These are phyloP conservation scores for Atkinsonella texensis DNA, from an alignment of 2,329 filamentous ascomycete genomes.

Conservation along the genomic window DNA sequence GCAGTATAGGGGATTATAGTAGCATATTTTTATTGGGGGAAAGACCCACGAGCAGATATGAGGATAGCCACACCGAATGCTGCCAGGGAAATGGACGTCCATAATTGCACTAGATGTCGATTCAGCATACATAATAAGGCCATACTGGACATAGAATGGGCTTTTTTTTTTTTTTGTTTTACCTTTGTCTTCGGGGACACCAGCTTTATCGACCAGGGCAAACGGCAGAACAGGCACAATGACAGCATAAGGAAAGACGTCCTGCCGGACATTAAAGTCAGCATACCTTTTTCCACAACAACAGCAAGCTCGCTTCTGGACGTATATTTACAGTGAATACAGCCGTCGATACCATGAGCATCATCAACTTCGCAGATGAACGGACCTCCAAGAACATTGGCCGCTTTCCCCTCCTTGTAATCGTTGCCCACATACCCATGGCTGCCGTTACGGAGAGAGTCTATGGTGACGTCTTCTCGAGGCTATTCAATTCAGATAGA, in stretches of 20 bases:
- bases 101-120: conserved; percentile 17
- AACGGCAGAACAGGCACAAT: conserved; percentile 23
- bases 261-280: conserved; percentile 11
- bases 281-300: neutral
- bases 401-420: conserved; percentile 11
- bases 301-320: neutral
- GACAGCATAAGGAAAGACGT: conserved; percentile 23
- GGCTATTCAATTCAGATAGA: no score
- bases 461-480: no score
- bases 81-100: conserved; percentile 24
- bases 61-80: conserved; percentile 21
- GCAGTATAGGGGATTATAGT: neutral
- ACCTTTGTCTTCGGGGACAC: conserved; percentile 13
- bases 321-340: conserved; percentile 19
- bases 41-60: conserved; percentile 17
- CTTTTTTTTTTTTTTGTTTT: neutral
- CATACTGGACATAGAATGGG: no score
- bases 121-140: neutral
- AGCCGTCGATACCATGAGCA: conserved; percentile 21
- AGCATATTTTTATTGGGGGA: neutral
- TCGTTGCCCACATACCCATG: conserved; percentile 6
- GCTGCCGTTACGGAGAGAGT: conserved; percentile 9
- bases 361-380: conserved; percentile 20
- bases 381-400: conserved; percentile 18
- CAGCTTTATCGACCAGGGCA: conserved; percentile 16